Evolutionary conservation across 441 rosid genomes (phyloP), one percentile per base, ranked within the genome.

Genomic region (Adansonia rubrostipa): DNA sequence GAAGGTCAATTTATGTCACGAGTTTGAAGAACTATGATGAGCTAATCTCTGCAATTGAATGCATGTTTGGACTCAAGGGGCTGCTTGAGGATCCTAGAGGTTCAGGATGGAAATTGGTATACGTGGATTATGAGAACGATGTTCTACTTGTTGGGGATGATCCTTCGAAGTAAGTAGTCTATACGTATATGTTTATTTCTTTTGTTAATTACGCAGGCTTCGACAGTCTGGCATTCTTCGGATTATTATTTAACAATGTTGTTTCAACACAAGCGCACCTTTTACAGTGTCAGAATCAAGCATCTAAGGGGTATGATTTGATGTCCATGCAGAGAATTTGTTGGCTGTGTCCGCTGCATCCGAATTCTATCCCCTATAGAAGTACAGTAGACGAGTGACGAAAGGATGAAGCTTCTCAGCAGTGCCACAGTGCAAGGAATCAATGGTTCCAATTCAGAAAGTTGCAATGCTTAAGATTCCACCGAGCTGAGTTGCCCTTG

Each of bases 301-400:
- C 61, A 45, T 76, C 24, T 54, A 13, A 71, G 79, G 67, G 56
- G 51, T 42, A 53, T 63, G 71, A 8, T 72, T 63, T 24, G 68
- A 28, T 77, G 68, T 74, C 40, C 74, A 3, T 79, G 75, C 86
- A 97, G 98, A 81, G 98, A 93, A 77, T 97, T 97, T 63, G 98
- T 94, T 65, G 94, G 98, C 42, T 97, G 98, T 40, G 99, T 97
- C 36, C 94, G 93, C 36, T 94, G 99, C 89, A 94, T 95, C 84
- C 90, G 99, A 86, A 97, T 97, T 73, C 84, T 97, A 70, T 97
- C 99, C 1, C 99, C 99, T 50, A 82, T 92, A 19, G 99, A 95
- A 82, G 99, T 97, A 72, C 88, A 93, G 89, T 96, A 97, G 86
- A 93, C 95, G 99, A 97, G 98, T 42, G 98, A 97, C 84, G 99